Base-by-base conservation (phyloP, 108 stramenopile genomes). In the Fistulifera solaris region DNA sequence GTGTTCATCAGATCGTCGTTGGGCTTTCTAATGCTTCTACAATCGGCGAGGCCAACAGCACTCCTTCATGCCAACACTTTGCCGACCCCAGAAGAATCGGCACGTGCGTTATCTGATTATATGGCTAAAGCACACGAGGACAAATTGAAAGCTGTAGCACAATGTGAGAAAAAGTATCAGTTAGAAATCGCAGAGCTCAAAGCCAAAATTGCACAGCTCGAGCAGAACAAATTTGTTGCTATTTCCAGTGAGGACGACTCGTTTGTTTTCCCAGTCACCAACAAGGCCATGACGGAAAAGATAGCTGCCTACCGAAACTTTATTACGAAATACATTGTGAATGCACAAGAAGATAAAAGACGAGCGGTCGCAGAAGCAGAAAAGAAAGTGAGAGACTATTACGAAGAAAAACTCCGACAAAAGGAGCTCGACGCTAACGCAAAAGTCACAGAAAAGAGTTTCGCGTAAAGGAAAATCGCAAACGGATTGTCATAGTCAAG, bases 81-180 rank as follows among this genome's bases (percentile, higher is more conserved):
- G 40, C 40, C 40, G 11, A 13, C 14, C 14, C 12, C 11, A 40
- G 14, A 40, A 11, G 40, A 40, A 11, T 13, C 12, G 12, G 40
- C 40, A 13, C 11, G 14, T 13, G 14, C 14, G 11, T 14, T 40
- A 11, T 13, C 12, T 14, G n/a, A 85, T 19, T 85, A 85, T 66
- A 79, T 89, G 83, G 77, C 70, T 55, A 80, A 71, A 54, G 84
- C 81, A 31, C 87, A 89, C 47, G 83, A 80, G 49, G 87, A 89
- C 40, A 89, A 89, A 59, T 28, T 89, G 24, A 58, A 59, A 42
- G 81, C 83, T 15, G 51, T 85, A 35, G 68, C 73, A 39, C 63
- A 56, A 15, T 65, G 67, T 12, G 83, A 85, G 47, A 48, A 59
- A 2, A 75, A 76, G 56, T 85, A 89, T 56, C 71, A 83, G 51